phyloP scores from a whole-genome alignment of 2,329 filamentous ascomycete genomes.

The Pleomassaria siparia region DNA sequence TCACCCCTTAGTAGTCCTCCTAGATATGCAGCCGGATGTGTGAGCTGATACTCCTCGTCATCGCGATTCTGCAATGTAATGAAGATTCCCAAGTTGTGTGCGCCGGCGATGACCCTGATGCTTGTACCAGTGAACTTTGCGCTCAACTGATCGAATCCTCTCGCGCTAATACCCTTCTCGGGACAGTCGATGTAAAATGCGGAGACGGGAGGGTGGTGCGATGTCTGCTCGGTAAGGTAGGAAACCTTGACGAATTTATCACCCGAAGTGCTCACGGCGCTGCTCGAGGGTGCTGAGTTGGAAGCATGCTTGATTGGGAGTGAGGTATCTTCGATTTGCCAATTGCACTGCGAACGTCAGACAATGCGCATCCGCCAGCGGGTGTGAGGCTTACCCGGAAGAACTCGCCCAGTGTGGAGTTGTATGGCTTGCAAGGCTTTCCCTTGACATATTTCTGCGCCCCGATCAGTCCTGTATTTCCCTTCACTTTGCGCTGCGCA shows the following conservation, averaged over 20 bases:
- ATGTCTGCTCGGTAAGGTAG: constrained; percentile 96
- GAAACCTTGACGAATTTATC: constrained; percentile 72
- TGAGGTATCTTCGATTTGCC: constrained; percentile 82
- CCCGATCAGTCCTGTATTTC: constrained; percentile 16
- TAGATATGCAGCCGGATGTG: constrained; percentile 89
- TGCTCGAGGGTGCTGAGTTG: constrained; percentile 45
- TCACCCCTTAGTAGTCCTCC: constrained; percentile 77
- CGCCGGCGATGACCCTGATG: constrained; percentile 85
- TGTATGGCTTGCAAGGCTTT: constrained; percentile 98
- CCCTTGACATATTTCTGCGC: constrained; percentile 91
- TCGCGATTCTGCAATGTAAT: constrained; percentile 77
- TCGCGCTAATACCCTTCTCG: constrained; percentile 81
- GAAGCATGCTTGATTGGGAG: constrained; percentile 56
- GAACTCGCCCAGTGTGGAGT: constrained; percentile 95
- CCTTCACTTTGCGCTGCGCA: constrained; percentile 16
- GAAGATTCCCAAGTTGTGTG: constrained; percentile 95
- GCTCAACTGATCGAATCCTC: constrained; percentile 92
- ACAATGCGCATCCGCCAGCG: constrained; percentile 1
- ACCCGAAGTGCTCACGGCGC: constrained; percentile 39
- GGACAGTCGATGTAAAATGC: constrained; percentile 94
- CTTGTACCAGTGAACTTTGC: constrained; percentile 98
- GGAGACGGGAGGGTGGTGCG: constrained; percentile 94
- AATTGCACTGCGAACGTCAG: constrained; percentile 70
- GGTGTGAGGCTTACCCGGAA: constrained; percentile 68
- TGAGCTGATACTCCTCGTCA: constrained; percentile 91